Percentiles rank a stretch among this genome's conserved stretches.
Conservation (phyloP, 2,329 filamentous ascomycete species). For the Pleurostoma richardsiae region DNA sequence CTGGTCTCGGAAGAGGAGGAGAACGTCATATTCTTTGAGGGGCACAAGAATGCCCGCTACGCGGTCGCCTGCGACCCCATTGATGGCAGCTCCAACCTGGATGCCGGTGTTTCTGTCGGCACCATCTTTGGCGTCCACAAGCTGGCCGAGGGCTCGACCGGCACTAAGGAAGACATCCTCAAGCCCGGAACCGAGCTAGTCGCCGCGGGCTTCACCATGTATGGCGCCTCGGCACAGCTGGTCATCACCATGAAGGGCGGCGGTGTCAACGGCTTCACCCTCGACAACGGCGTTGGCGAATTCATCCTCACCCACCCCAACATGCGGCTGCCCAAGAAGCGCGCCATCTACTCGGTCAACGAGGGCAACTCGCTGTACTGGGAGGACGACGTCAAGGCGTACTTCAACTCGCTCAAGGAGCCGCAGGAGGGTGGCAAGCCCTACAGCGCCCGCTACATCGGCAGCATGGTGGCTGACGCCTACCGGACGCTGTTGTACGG, state of each 20-base stretch:
- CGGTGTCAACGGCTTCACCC: conserved; percentile 92
- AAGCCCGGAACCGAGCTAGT: conserved; percentile 87
- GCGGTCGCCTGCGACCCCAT: conserved; percentile 97
- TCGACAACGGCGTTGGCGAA: conserved; percentile 94
- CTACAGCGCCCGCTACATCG: conserved; percentile 93
- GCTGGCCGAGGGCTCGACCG: conserved; percentile 69
- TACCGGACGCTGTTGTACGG: conserved; percentile 95
- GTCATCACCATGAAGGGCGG: conserved; percentile 96
- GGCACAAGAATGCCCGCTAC: conserved; percentile 70
- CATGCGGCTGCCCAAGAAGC: conserved; percentile 78
- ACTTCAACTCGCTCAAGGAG: conserved; percentile 85
- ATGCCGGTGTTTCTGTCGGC: conserved; percentile 94
- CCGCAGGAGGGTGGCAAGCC: conserved; percentile 71
- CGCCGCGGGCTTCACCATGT: conserved; percentile 99
- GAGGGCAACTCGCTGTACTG: conserved; percentile 98
- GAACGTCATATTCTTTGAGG: conserved; percentile 80
- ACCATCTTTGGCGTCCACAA: conserved; percentile 96
- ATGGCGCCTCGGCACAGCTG: conserved; percentile 91
- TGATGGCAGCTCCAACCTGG: conserved; percentile 94
- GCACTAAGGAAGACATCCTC: conserved; percentile 80
- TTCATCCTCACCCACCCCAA: conserved; percentile 97
- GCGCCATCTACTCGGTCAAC: conserved; percentile 95
- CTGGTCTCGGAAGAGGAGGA: conserved; percentile 99
- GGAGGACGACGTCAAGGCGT: conserved; percentile 80
- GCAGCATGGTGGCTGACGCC: conserved; percentile 96